Evolutionary conservation across 1,284 basidiomycete species (phyloP), one percentile per base, ranked within the genome.

Genomic region (Hypsizygus ulmarius): DNA sequence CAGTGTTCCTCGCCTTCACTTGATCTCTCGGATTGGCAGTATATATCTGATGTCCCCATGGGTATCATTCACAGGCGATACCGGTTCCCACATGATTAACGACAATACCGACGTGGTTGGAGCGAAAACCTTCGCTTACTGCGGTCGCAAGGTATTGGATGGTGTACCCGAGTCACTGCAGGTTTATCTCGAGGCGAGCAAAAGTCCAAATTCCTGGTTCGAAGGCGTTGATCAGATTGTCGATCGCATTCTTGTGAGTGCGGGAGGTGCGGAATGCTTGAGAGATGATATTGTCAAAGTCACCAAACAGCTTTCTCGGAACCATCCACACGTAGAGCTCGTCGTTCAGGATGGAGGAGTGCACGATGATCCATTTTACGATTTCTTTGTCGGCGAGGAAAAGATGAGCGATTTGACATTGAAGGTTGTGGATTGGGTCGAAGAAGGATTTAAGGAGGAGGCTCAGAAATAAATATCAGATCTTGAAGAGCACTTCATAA

Each of bases 1-100:
- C 1, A 27, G 39, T 5, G 50, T 64, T 8, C 52, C 52, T 5
- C 42, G 39, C 4, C 38, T 65, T 6, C 47, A 48, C 6, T 50
- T 60, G 5, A 29, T 39, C 1, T 32, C 51, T 5, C 65, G 58
- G 5, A 40, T 70, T 28, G 46, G 54, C 0, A 63, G 69, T 0
- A 54, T 58, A 3, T 55, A 59, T 38, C 45, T 64, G 9, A 64
- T 70, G 32, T 71, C 68, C 0, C 69, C 68, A 1, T 71, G 69
- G 69, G 48, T 61, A 1, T 42, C 55, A 9, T 51, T 65, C 29
- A 55, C 55, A 18, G 50, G 45, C 6, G 43, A 45, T 11, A 49
- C 49, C 2, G 48, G 50, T 3, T 54, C 55, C 5, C 54, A 57
- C 21, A 32, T 47, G 14, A 39, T 45, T 1, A 55, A 61, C 38